Evolutionary conservation across 305 asterid genomes (phyloP), one percentile per base, ranked within the genome.

Genomic region (Plantago coronopus): DNA sequence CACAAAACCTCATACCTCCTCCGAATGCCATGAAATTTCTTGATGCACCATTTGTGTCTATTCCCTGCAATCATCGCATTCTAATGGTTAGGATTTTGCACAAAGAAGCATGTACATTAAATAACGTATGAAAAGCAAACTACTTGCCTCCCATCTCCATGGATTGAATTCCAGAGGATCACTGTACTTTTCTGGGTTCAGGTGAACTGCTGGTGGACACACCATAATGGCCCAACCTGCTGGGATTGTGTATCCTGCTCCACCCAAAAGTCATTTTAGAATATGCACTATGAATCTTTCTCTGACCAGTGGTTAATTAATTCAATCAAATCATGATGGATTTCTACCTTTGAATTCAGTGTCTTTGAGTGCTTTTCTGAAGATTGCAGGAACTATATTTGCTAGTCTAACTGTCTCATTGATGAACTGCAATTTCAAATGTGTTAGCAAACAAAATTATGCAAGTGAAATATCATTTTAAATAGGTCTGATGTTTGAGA

Each of bases 11-110:
- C 95, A 90, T 77, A 27, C 96, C 96, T 11, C 97, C 97, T 69
- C 94, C 97, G 64, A 90, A 87, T 49, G 95, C 97, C 95, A 90
- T 87, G 85, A 90, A 90, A 59, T 87, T 85, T 82, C 74, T 84
- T 18, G 97, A 71, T 63, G 95, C 94, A 20, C 80, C 83, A 61
- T 83, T 78, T 34, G 79, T 69, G 76, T 81, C 89, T 59, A 76
- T 45, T 63, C 88, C 97, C 97, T 87, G 76, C 53, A 63, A 25
- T 42, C 42, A 56, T 55, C 65, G 60, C 27, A 66, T 21, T 22
- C 27, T 59, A 56, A 16, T 48, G 49, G 54, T 58, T 49, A 61
- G 3, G 66, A 42, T 54, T 17, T 43, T 29, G 43, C 40, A 15
- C 18, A 11, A 42, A n/a, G 34, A 25, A 59, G 48, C 34, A 19